These are phyloP conservation scores for Botryosphaeria agaves DNA, from an alignment of 2,329 filamentous ascomycete species.

Conservation along the genomic window DNA sequence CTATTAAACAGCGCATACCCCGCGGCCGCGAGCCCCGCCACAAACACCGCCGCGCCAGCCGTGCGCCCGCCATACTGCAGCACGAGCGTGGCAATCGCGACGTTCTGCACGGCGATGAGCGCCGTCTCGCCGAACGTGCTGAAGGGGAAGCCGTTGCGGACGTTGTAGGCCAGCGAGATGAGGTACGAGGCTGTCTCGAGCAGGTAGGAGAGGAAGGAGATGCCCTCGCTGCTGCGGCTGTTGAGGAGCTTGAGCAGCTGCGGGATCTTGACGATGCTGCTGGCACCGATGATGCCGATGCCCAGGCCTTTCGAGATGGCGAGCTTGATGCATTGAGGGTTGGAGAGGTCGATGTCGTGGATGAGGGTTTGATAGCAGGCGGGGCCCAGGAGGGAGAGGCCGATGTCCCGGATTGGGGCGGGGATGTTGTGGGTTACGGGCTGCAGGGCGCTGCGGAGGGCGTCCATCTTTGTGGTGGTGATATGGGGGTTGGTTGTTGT, in stretches of 20 bases:
- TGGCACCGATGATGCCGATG: constrained; percentile 81
- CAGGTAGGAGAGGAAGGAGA: constrained; percentile 80
- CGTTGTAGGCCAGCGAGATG: constrained; percentile 82
- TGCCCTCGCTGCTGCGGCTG: constrained; percentile 64
- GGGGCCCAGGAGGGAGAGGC: constrained; percentile 63
- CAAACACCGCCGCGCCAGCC: constrained; percentile 54
- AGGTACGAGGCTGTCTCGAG: constrained; percentile 82
- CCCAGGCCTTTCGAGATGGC: constrained; percentile 85
- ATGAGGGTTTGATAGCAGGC: constrained; percentile 75
- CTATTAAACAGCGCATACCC: constrained; percentile 54
- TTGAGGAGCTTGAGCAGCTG: constrained; percentile 85
- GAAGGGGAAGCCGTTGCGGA: constrained; percentile 82
- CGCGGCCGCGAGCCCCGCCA: constrained; percentile 55
- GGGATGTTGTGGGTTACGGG: constrained; percentile 37
- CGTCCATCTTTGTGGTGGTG: too few species aligned
- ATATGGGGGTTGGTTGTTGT: too few species aligned
- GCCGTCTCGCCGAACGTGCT: constrained; percentile 94
- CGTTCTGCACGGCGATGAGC: constrained; percentile 80
- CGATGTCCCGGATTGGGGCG: constrained; percentile 53
- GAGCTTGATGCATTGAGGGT: constrained; percentile 69
- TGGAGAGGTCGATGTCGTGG: constrained; percentile 64
- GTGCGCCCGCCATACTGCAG: constrained; percentile 61
- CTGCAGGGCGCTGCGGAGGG: constrained; percentile 23
- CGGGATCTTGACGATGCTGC: constrained; percentile 85
- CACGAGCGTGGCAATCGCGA: constrained; percentile 74